Evolutionary conservation across 306 rosid species (phyloP).

Genomic region (Sindora glabra): DNA sequence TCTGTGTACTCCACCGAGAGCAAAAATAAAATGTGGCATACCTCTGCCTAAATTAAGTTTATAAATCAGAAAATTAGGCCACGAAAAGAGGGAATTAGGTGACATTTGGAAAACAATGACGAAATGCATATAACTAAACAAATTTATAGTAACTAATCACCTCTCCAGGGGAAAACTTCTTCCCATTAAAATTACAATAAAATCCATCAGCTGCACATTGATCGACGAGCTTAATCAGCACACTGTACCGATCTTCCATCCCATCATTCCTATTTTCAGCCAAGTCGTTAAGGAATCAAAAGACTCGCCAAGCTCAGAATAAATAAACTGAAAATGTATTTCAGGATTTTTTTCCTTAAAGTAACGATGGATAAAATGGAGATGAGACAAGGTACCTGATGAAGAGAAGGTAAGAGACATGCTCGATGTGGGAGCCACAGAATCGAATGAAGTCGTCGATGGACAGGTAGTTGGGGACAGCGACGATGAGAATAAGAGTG

Average conservation of each 20-base stretch:
- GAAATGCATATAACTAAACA: background rate
- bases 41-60: slow-evolving; percentile 60
- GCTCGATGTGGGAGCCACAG: slow-evolving; percentile 56
- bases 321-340: background rate
- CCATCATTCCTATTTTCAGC: slow-evolving; percentile 62
- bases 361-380: too few species aligned
- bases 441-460: slow-evolving; percentile 68
- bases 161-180: slow-evolving; percentile 70
- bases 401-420: slow-evolving; percentile 59
- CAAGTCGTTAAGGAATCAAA: background rate
- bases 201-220: slow-evolving; percentile 47
- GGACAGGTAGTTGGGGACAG: slow-evolving; percentile 81
- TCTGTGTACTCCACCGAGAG: slow-evolving; percentile 76
- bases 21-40: slow-evolving; percentile 74
- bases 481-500: slow-evolving; percentile 56
- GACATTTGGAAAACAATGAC: background rate
- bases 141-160: slow-evolving; percentile 25
- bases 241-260: slow-evolving; percentile 80
- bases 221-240: slow-evolving; percentile 47
- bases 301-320: background rate
- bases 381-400: slow-evolving; percentile 44
- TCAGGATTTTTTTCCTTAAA: too few species aligned
- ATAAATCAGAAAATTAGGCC: background rate
- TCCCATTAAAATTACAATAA: slow-evolving; percentile 55
- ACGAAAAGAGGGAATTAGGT: background rate